Conservation (phyloP, 495 filamentous ascomycete genomes). For the Aspergillus coremiiformis region DNA sequence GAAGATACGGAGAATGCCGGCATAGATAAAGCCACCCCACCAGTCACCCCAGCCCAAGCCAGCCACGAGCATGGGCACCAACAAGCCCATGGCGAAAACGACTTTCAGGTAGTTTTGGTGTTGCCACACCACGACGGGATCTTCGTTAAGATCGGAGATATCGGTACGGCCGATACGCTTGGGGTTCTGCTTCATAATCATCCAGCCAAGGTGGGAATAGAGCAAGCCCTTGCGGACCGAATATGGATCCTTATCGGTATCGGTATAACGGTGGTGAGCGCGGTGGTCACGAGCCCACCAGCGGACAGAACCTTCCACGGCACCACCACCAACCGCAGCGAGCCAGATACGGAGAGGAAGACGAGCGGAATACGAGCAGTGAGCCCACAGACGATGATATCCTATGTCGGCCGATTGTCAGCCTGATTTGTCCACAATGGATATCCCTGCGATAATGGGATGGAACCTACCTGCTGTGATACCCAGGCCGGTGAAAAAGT, state of each 20-base stretch:
- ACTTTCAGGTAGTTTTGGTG: constrained; percentile 90
- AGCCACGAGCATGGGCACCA: constrained; percentile 75
- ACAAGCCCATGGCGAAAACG: constrained; percentile 78
- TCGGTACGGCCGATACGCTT: constrained; percentile 92
- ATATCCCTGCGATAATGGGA: background rate
- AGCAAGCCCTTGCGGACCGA: constrained; percentile 95
- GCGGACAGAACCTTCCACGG: constrained; percentile 89
- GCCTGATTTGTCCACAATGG: constrained; percentile 12
- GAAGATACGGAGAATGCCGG: constrained; percentile 91
- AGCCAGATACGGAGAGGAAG: constrained; percentile 87
- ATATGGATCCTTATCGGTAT: constrained; percentile 98
- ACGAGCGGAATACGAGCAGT: constrained; percentile 87
- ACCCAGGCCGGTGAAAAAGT: constrained; percentile 84
- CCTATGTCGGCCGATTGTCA: constrained; percentile 34
- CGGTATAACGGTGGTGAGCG: constrained; percentile 97
- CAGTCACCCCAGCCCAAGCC: constrained; percentile 89
- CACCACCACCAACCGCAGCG: constrained; percentile 85
- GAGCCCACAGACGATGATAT: constrained; percentile 91
- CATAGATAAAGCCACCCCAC: constrained; percentile 88
- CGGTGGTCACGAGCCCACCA: constrained; percentile 98
- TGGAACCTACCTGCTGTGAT: constrained; percentile 68
- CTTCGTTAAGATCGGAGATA: constrained; percentile 93
- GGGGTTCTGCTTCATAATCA: constrained; percentile 92
- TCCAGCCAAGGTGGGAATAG: constrained; percentile 94
- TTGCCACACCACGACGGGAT: constrained; percentile 89